Evolutionary conservation across 306 rosid genomes (phyloP), one percentile per base, ranked within the genome.

Genomic region (Castanea mollissima): DNA sequence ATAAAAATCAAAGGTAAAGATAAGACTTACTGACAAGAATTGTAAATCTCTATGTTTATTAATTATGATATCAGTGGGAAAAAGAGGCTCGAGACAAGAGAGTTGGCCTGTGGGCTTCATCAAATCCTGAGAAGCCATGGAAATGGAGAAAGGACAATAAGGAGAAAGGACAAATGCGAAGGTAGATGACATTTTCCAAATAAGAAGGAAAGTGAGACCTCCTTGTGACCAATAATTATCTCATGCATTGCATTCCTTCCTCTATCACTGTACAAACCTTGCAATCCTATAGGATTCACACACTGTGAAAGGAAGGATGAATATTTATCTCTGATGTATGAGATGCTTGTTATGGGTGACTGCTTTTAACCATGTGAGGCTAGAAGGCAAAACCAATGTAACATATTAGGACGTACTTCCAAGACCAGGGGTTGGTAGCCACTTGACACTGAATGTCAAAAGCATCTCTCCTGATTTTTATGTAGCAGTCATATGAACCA

Each of bases 61-160:
- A 67, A 58, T 11, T 35, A 14, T 72, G 18, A 74, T 78, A 21
- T 7, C 46, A 91, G 98, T 95, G 99, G 99, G 93, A 95, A 79
- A 75, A 76, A 20, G 83, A 84, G 31, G 99, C 97, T 49, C 91
- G 84, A 73, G 81, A 63, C 32, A 88, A 79, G 87, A 84, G 93
- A 56, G 83, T 88, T 23, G 99, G 99, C 23, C 77, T 95, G 74
- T 93, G 99, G 98, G 97, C 91, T 82, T 87, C 94, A 56, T 52
- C 83, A 52, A 93, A 95, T 76, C 98, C 98, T 14, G 94, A 91
- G 86, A 86, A 91, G 89, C 99, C 99, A 62, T 95, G 98, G 99
- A 94, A 95, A 1, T 95, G 97, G 93, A 92, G 94, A 73, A 92
- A 81, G 44, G 7, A 38, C 2, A 38, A 38, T 0, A 38, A 1